These are phyloP conservation scores for Xylariomycetidae sp. DNA, from an alignment of 2,329 filamentous ascomycete species.

Conservation along the genomic window DNA sequence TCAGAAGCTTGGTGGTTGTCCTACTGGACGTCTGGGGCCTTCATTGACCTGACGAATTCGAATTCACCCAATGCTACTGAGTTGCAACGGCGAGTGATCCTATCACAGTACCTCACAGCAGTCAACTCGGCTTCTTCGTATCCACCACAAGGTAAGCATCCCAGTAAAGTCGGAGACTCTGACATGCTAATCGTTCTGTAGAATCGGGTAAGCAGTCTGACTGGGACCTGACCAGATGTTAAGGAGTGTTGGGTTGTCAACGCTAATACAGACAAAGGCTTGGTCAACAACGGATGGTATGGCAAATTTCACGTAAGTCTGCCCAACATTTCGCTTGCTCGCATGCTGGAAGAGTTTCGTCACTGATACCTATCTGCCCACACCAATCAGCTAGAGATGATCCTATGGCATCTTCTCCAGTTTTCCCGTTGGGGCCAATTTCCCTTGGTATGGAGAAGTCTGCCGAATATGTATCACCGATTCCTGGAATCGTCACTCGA, in stretches of 20 bases:
- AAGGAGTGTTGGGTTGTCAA: too few species aligned
- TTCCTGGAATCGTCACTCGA: conserved; percentile 36
- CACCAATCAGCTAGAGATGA: conserved; percentile 45
- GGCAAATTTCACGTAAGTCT: conserved; percentile 46
- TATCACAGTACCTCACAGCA: conserved; percentile 49
- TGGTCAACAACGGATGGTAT: conserved; percentile 53
- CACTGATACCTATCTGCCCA: too few species aligned
- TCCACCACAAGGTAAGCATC: conserved; percentile 37
- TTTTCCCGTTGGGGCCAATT: conserved; percentile 47
- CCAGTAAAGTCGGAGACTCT: conserved; percentile 5
- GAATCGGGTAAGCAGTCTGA: conserved; percentile 12
- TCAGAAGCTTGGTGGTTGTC: conserved; percentile 41
- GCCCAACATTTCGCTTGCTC: too few species aligned
- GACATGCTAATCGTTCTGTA: conserved; percentile 9
- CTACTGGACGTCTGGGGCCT: conserved; percentile 47
- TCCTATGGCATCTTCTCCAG: conserved; percentile 47
- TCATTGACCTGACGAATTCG: conserved; percentile 42
- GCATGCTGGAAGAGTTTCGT: too few species aligned
- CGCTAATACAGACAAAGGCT: conserved; percentile 26
- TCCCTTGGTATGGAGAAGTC: conserved; percentile 38
- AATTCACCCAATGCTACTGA: conserved; percentile 38
- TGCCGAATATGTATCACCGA: conserved; percentile 41
- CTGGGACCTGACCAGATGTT: conserved; percentile 9
- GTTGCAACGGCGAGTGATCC: conserved; percentile 47
- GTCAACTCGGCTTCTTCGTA: conserved; percentile 47